phyloP scores from a whole-genome alignment of 1,284 basidiomycete species.

The Lentinula novae-zelandiae region DNA sequence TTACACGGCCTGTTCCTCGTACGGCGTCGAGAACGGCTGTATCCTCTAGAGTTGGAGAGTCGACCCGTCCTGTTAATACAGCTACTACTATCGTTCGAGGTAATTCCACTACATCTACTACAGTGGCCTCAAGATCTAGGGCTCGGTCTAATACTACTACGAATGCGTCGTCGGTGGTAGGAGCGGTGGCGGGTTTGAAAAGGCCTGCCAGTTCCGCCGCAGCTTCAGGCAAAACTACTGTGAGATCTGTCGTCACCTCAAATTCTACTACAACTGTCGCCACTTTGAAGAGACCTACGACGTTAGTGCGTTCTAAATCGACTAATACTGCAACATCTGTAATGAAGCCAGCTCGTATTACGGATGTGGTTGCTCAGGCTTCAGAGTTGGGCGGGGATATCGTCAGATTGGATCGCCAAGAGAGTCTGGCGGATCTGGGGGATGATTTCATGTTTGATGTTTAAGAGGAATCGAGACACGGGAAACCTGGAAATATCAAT shows the following conservation, averaged over 20 bases:
- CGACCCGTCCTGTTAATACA: too few relatives aligned
- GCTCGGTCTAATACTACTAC: not conserved
- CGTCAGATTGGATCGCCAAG: not conserved
- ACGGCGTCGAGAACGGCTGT: not conserved
- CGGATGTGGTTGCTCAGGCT: not conserved
- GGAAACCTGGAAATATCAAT: too few relatives aligned
- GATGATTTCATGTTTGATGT: constrained; percentile 26
- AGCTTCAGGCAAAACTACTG: not conserved
- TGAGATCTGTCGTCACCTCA: not conserved
- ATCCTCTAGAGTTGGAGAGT: not conserved
- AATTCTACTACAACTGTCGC: not conserved
- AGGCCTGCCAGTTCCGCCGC: constrained; percentile 1
- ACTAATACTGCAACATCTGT: not conserved
- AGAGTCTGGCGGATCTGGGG: not conserved
- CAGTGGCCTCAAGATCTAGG: not conserved
- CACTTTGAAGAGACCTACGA: not conserved
- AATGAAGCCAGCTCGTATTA: not conserved
- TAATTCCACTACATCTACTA: constrained; percentile 4
- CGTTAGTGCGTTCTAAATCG: not conserved
- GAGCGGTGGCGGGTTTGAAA: too few relatives aligned
- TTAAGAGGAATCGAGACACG: constrained; percentile 6
- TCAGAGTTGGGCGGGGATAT: not conserved
- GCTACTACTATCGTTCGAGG: not conserved
- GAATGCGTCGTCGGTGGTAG: not conserved
- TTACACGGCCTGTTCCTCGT: not conserved